A percentile compares a stretch with the other conserved stretches of the same genome.
Evolutionary conservation across 176 grass and related monocot genomes (phyloP).

Genomic region (Rhynchospora breviuscula): DNA sequence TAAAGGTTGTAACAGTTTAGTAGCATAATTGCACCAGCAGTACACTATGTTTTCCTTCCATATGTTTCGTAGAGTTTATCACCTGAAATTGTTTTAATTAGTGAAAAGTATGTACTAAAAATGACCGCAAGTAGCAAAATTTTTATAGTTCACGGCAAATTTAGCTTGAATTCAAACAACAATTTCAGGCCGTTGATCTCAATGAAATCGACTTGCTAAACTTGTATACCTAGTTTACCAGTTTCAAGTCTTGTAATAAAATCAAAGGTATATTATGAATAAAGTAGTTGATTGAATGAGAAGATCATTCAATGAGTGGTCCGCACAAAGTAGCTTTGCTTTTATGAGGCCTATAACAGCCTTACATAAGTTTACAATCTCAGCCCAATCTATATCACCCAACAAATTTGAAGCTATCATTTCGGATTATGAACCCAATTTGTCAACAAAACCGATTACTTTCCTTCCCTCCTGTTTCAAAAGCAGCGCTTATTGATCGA

Average conservation of each 20-base stretch:
- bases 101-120: neutral
- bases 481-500: neutral
- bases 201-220: too few relatives aligned
- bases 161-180: neutral
- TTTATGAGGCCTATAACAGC: neutral
- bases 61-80: neutral
- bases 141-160: neutral
- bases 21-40: neutral
- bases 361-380: neutral
- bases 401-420: too few relatives aligned
- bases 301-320: neutral
- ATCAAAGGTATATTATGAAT: too few relatives aligned
- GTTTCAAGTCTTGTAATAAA: too few relatives aligned
- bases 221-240: too few relatives aligned
- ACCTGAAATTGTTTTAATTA: neutral
- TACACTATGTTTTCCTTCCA: neutral
- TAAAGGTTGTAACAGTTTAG: neutral
- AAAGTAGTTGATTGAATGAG: neutral
- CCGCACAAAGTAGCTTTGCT: neutral
- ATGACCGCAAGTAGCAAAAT: neutral
- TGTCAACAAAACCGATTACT: neutral
- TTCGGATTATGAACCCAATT: neutral
- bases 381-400: neutral
- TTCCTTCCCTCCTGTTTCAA: constrained; percentile 3
- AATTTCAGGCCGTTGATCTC: too few relatives aligned